These are phyloP conservation scores for Pilasporangium apinafurcum DNA, from an alignment of 352 stramenopile genomes.

Conservation along the genomic window DNA sequence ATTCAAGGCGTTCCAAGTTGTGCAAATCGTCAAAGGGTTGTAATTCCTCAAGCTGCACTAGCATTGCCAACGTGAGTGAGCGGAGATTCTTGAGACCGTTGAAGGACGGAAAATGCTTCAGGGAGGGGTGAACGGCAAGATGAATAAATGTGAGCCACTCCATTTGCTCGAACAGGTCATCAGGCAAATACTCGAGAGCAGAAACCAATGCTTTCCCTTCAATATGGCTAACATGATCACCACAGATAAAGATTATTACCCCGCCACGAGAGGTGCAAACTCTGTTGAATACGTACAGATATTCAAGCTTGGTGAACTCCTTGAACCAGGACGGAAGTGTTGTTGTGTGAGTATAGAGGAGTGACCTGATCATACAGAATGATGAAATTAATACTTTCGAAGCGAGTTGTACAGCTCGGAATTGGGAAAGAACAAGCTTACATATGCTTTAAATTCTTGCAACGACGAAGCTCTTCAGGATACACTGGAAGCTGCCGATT, in stretches of 20 bases:
- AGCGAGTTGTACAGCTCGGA: neutral
- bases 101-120: constrained; percentile 6
- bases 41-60: constrained; percentile 8
- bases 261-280: neutral
- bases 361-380: constrained; percentile 5
- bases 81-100: constrained; percentile 9
- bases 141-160: constrained; percentile 7
- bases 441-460: constrained; percentile 25
- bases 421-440: constrained; percentile 4
- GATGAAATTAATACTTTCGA: neutral
- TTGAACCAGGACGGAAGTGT: constrained; percentile 19
- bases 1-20: constrained; percentile 4
- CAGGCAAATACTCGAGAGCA: constrained; percentile 3
- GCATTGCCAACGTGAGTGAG: constrained; percentile 12
- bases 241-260: neutral
- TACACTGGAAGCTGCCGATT: constrained; percentile 17
- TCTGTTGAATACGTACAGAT: constrained; percentile 8
- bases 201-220: constrained; percentile 7
- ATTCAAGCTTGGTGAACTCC: constrained; percentile 22
- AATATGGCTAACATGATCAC: neutral
- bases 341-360: constrained; percentile 20
- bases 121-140: constrained; percentile 3
- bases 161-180: constrained; percentile 19
- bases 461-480: constrained; percentile 13
- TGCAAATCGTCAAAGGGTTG: constrained; percentile 6